Percentiles rank a stretch among this genome's conserved stretches.
Conservation (phyloP, 2,329 filamentous ascomycete species). For the Cladosporium austrohemisphaericum region DNA sequence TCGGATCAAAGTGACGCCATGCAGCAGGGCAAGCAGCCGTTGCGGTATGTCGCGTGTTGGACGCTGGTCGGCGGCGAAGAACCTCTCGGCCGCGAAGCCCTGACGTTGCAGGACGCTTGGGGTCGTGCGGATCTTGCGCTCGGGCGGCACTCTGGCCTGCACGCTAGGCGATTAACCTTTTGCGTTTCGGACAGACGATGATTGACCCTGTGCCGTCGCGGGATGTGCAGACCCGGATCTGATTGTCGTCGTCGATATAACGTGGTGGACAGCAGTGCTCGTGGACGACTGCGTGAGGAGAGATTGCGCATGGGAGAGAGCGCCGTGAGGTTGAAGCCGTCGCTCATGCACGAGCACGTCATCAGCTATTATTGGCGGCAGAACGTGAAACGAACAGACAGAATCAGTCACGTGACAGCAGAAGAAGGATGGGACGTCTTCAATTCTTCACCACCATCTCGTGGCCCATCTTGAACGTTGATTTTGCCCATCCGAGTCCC, state of each 20-base stretch:
- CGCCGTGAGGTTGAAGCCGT: too few species aligned
- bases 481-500: too few species aligned
- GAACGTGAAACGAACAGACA: neutral
- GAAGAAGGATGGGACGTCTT: too few species aligned
- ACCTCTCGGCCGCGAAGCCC: neutral
- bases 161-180: neutral
- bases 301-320: too few species aligned
- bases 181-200: neutral
- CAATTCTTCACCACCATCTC: too few species aligned
- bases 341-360: slow-evolving; percentile 2
- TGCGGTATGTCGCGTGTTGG: slow-evolving; percentile 6
- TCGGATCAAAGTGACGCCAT: neutral
- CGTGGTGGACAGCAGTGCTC: too few species aligned
- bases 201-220: neutral
- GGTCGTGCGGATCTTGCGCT: neutral
- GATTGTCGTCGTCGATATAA: neutral
- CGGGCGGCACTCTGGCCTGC: neutral
- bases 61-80: neutral
- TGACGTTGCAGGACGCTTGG: slow-evolving; percentile 4
- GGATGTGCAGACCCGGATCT: neutral
- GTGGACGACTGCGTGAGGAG: too few species aligned
- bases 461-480: too few species aligned
- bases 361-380: neutral
- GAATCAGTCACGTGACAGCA: too few species aligned
- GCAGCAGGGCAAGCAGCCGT: neutral